These are phyloP conservation scores for Stemphylium beticola DNA, from an alignment of 2,329 filamentous ascomycete species.

Conservation along the genomic window DNA sequence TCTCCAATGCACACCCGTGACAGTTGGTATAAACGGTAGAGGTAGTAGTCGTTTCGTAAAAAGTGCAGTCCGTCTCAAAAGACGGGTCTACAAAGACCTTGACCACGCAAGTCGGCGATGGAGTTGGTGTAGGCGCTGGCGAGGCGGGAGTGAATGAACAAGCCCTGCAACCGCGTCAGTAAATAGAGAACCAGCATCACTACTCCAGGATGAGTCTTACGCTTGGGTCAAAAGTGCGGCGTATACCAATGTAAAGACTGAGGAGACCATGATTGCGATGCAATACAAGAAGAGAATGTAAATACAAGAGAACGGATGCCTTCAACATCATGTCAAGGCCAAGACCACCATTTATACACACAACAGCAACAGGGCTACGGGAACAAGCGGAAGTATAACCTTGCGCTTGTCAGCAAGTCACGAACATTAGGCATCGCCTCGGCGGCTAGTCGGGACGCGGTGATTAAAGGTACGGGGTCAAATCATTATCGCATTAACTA, in stretches of 20 bases:
- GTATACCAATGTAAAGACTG: background rate
- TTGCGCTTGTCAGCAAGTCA: background rate
- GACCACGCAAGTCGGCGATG: conserved; percentile 27
- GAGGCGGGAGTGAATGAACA: background rate
- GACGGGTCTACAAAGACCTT: conserved; percentile 26
- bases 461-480: background rate
- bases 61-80: conserved; percentile 29
- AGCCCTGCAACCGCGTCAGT: background rate
- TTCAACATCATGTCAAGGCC: background rate
- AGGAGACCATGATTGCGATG: background rate
- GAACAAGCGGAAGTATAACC: too few species aligned
- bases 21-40: conserved; percentile 37
- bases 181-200: background rate
- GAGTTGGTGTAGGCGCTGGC: background rate
- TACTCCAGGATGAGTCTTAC: background rate
- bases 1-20: conserved; percentile 30
- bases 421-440: background rate
- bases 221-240: conserved; percentile 1
- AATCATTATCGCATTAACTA: conserved; percentile 20
- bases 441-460: conserved; percentile 3
- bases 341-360: too few species aligned
- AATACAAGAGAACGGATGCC: background rate
- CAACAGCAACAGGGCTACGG: too few species aligned
- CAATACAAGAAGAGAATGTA: background rate
- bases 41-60: conserved; percentile 30